phyloP scores from a whole-genome alignment of 805 yeast genomes.

The Wickerhamiella allomyrinae region DNA sequence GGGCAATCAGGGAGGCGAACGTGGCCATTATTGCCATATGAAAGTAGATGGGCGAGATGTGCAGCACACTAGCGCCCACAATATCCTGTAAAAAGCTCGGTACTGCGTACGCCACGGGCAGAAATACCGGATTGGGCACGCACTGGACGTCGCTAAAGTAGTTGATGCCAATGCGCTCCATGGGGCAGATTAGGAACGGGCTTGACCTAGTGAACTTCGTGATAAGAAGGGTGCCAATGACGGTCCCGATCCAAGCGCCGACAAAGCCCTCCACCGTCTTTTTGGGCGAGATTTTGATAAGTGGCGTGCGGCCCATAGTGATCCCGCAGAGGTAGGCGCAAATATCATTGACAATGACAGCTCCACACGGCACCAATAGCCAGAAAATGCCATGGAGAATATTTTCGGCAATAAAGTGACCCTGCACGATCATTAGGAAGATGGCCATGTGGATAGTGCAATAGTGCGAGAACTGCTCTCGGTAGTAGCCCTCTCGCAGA shows the following conservation, averaged over 20 bases:
- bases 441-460: conserved; percentile 91
- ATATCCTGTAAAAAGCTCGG: conserved; percentile 51
- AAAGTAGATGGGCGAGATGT: conserved; percentile 75
- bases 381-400: conserved; percentile 83
- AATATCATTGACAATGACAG: conserved; percentile 88
- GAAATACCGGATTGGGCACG: conserved; percentile 77
- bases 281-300: conserved; percentile 88
- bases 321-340: conserved; percentile 96
- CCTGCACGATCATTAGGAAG: conserved; percentile 80
- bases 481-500: conserved; percentile 74
- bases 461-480: conserved; percentile 86
- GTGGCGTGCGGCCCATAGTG: conserved; percentile 84
- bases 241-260: conserved; percentile 95
- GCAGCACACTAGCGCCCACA: conserved; percentile 34
- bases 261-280: conserved; percentile 95
- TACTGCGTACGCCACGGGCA: conserved; percentile 61
- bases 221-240: conserved; percentile 52
- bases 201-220: conserved; percentile 50
- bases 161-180: conserved; percentile 39
- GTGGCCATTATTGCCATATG: conserved; percentile 79
- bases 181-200: conserved; percentile 80
- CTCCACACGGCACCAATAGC: conserved; percentile 83
- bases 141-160: conserved; percentile 54
- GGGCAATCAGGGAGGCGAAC: conserved; percentile 93
- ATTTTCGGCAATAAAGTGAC: conserved; percentile 81